phyloP scores from a whole-genome alignment of 1,284 basidiomycete genomes.

The Spongiforma sp. region DNA sequence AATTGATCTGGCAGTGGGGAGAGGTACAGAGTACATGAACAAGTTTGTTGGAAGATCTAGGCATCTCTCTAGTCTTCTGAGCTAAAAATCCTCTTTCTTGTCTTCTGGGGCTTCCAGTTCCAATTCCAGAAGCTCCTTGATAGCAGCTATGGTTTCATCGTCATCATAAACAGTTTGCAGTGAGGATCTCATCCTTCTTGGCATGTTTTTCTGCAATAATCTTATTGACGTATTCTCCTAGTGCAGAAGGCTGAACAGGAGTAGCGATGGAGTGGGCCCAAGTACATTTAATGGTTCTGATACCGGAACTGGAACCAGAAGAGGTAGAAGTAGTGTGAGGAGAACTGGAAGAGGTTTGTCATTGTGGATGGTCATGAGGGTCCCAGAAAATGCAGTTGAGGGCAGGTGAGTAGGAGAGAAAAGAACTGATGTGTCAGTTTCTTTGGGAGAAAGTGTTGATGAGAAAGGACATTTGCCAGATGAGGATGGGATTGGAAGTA shows the following conservation, averaged over 20 bases:
- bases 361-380: no score
- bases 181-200: not conserved
- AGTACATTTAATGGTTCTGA: no score
- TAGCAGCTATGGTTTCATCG: not conserved
- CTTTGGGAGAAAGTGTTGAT: no score
- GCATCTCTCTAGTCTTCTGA: not conserved
- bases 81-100: not conserved
- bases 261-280: no score
- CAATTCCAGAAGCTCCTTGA: not conserved
- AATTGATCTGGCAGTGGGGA: not conserved
- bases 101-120: not conserved
- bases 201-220: not conserved
- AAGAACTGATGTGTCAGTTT: no score
- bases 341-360: no score
- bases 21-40: not conserved
- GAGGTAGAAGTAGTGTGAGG: no score
- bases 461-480: no score
- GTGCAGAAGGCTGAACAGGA: accelerated
- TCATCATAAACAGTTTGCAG: not conserved
- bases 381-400: no score
- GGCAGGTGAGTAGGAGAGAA: no score
- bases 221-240: not conserved
- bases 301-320: no score
- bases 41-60: not conserved
- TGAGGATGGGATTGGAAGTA: no score